Evolutionary conservation across 257 asterid genomes (phyloP), one percentile per base, ranked within the genome.

Genomic region (Nicotiana benthamiana): DNA sequence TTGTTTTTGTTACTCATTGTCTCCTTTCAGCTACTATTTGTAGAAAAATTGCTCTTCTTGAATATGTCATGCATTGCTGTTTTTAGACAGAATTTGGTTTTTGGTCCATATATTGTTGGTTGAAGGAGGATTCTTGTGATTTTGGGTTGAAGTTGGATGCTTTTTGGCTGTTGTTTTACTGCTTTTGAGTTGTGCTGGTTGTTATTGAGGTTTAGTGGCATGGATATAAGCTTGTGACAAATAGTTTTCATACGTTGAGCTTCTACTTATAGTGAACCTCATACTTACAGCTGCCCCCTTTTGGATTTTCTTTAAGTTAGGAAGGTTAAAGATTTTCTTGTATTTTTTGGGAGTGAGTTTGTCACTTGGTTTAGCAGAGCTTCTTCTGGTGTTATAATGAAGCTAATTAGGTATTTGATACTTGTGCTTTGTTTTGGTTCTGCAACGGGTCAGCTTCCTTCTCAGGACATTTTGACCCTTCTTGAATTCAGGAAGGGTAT

Each of bases 401-500:
- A 85, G 90, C 59, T 89, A 20, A 81, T 95, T 83, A 77, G 90
- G 90, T 53, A 90, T 81, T 82, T 90, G 28, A 64, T 89, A 43
- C 84, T 90, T 2, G 84, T 86, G 64, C 85, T 90, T 43, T 92
- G 89, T 83, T 84, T 89, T 43, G 85, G 85, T 40, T 86, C 86
- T 82, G 84, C 91, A 51, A 30, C 86, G 59, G 97, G 97, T 51
- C 98, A 96, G 90, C 97, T 94, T 28, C 98, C 97, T 27, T 94
- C 99, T 48, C 98, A 90, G 86, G 99, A 96, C 82, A 94, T 96
- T 67, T 77, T 91, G 78, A 82, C 96, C 9, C 78, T 96, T 67
- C 96, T 96, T 17, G 97, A 94, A 79, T 96, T 96, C 87, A 96
- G 92, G 96, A 96, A 94, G 88, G 97, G 97, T 80, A 91, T 96